phyloP scores from a whole-genome alignment of 805 yeast species.

The Suhomyces prunicola region DNA sequence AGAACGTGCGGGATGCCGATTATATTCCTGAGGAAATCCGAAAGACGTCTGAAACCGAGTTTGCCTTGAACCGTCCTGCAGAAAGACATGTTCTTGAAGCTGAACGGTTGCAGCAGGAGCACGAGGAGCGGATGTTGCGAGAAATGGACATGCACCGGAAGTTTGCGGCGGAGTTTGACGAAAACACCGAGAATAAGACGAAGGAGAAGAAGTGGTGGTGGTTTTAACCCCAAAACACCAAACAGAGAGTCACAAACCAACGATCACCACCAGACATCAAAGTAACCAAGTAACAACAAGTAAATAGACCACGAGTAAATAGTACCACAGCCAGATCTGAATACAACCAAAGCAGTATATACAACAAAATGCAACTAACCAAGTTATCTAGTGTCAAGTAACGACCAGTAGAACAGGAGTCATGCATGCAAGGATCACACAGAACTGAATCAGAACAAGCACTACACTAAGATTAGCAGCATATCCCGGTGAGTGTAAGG shows the following conservation, averaged over 20 bases:
- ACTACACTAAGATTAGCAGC: too few species aligned
- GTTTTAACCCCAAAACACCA: neutral
- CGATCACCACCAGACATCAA: too few species aligned
- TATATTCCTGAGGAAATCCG: slow-evolving; percentile 41
- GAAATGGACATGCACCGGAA: slow-evolving; percentile 28
- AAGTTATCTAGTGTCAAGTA: too few species aligned
- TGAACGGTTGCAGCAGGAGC: slow-evolving; percentile 62
- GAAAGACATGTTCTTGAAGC: slow-evolving; percentile 74
- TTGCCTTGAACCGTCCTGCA: slow-evolving; percentile 63
- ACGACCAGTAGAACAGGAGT: too few species aligned
- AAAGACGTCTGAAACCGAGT: slow-evolving; percentile 44
- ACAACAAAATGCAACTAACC: too few species aligned
- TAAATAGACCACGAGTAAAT: neutral
- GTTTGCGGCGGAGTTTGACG: slow-evolving; percentile 17
- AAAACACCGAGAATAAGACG: slow-evolving; percentile 4
- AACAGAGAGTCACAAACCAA: too few species aligned
- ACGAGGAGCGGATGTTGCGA: slow-evolving; percentile 50
- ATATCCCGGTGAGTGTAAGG: too few species aligned
- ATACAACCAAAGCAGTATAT: too few species aligned
- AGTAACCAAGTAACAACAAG: too few species aligned
- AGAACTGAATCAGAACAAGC: too few species aligned
- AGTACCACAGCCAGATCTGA: too few species aligned
- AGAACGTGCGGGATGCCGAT: slow-evolving; percentile 42
- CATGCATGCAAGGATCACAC: too few species aligned
- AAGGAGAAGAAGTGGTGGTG: slow-evolving; percentile 23